Conservation (phyloP, 164 flowering plant genomes). For the Chloranthus sessilifolius region DNA sequence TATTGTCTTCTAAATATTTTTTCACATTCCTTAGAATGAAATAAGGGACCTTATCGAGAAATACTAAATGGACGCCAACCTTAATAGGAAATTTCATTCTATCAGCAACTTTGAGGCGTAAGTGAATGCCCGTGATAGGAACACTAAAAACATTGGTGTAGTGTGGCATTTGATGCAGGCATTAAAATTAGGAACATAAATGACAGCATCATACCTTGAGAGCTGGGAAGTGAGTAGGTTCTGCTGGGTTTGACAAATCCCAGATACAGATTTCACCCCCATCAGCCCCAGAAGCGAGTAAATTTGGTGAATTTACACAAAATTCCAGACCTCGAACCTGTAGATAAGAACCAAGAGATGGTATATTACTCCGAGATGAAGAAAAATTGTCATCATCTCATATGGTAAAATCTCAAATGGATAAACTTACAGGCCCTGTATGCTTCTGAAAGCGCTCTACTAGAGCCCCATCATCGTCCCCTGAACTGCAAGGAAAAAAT, state of each 20-base stretch:
- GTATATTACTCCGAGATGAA: no score
- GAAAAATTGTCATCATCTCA: not conserved
- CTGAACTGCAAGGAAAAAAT: slow-evolving; percentile 32
- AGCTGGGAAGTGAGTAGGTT: slow-evolving; percentile 72
- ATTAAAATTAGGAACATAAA: not conserved
- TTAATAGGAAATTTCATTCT: no score
- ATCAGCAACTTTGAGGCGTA: no score
- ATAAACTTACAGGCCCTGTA: slow-evolving; percentile 78
- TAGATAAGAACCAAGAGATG: not conserved
- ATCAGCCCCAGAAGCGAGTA: slow-evolving; percentile 95
- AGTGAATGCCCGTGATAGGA: no score
- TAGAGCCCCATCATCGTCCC: slow-evolving; percentile 43
- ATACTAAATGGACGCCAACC: no score
- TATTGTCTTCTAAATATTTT: no score
- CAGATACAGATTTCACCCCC: slow-evolving; percentile 95
- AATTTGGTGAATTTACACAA: slow-evolving; percentile 56
- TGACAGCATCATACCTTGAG: slow-evolving; percentile 51
- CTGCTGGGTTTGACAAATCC: slow-evolving; percentile 75
- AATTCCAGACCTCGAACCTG: slow-evolving; percentile 98
- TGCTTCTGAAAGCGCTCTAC: slow-evolving; percentile 65
- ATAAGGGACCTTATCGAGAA: no score
- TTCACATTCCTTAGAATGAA: no score
- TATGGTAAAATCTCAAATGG: not conserved
- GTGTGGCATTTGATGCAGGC: not conserved
- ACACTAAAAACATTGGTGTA: no score